Base-by-base conservation (phyloP, 139 green algal genomes). In the Mesostigma viride region DNA sequence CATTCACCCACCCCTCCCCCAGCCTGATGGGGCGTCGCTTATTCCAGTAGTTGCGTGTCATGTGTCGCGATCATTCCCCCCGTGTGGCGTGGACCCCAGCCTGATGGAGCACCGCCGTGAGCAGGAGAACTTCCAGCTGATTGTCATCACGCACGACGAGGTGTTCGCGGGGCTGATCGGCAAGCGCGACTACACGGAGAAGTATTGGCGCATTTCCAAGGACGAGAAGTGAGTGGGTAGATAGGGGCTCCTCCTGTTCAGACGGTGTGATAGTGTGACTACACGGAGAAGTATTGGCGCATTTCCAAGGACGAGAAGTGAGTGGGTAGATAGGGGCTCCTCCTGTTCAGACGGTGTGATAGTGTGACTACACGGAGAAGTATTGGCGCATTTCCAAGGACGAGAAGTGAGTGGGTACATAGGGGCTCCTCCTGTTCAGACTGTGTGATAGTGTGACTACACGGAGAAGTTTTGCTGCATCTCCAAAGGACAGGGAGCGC, bases 131-230 rank as follows among this genome's bases (percentile, higher is more conserved):
- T 98, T 99, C 81, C 93, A 99, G 83, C 86, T 98, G 26, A 86
- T 99, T 22, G 87, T 99, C 35, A 99, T 99, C 81, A 99, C 93
- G 0, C 93, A 99, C 72, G 93, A 99, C 68, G 91, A 97, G 73
- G 51, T 76, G 27, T 96, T 96, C 73, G 88, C 79, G 0, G 64
- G 76, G 34, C 57, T 82, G 65, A 81, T 85, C 64, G 79, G 79
- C 28, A 63, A 72, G 31, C 69, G 72, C 14, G 51, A 83, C 40
- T 64, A 81, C 24, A 67, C 76, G 6, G 73, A 85, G 58, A 64
- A 71, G 20, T 85, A 85, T 58, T 85, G 71, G 68, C 57, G 77
- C 1, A 69, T 85, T 30, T 73, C 69, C 27, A 85, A 85, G 30
- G 69, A 85, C 63, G 73, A 84, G 14, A 60, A 82, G 71, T 77